A percentile compares a stretch with the other conserved stretches of the same genome.
Evolutionary conservation across 345 rosid genomes (phyloP).

Genomic region (Raphanus raphanistrum): DNA sequence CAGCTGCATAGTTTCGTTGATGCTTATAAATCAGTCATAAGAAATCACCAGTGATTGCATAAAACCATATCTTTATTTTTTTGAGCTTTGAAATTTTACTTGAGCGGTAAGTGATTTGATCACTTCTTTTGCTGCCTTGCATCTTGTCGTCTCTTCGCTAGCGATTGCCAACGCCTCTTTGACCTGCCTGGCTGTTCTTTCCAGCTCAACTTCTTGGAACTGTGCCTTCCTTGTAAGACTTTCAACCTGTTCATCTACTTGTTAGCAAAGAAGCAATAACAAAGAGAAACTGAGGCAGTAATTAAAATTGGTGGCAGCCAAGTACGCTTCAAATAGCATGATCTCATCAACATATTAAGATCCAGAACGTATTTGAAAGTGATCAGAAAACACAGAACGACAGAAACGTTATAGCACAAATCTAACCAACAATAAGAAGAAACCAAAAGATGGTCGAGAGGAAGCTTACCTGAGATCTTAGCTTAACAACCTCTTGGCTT

Average conservation of each 20-base stretch:
- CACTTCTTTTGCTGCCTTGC: constrained; percentile 99
- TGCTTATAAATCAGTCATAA: background rate
- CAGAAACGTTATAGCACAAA: constrained; percentile 1
- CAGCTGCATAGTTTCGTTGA: constrained; percentile 42
- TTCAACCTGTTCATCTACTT: constrained; percentile 64
- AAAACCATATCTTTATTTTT: background rate
- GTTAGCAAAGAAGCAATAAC: constrained; percentile 24
- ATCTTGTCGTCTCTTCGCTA: constrained; percentile 86
- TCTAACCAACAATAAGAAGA: background rate
- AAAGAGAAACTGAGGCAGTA: constrained; percentile 22
- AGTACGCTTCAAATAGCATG: background rate
- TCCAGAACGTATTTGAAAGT: background rate
- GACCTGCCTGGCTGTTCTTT: constrained; percentile 82
- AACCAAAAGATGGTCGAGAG: constrained; percentile 13
- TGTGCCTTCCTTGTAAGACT: constrained; percentile 81
- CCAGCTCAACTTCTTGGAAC: constrained; percentile 87
- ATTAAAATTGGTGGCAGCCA: background rate
- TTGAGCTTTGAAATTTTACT: background rate
- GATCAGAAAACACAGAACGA: background rate
- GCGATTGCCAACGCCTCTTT: constrained; percentile 89
- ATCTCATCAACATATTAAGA: constrained; percentile 15
- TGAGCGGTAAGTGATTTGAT: constrained; percentile 95
- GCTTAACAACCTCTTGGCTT: constrained; percentile 82
- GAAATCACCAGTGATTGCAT: background rate
- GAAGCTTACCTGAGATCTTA: constrained; percentile 75